Base-by-base conservation (phyloP, 2,329 filamentous ascomycete genomes). In the Fusarium sp. region DNA sequence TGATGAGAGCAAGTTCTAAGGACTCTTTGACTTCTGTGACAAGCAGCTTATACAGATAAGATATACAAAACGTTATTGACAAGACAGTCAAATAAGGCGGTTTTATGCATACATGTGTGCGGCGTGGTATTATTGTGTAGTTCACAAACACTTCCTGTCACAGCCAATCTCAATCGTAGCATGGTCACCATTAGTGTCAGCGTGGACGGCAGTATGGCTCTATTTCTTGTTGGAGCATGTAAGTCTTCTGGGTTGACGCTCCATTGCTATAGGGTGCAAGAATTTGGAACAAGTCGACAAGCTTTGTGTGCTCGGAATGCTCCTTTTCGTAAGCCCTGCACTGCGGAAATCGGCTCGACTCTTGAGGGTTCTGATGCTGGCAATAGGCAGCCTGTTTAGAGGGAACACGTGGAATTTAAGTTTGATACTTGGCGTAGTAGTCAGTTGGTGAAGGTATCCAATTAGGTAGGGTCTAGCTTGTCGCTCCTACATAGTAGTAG, bases 261-360 rank as follows among this genome's bases (percentile, higher is more conserved):
- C 19, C 19, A 19, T 19, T 19, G 19, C 19, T 19, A 19, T 19
- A 19, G 19, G 19, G 19, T 19, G 64, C 7, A 65, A 64, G 51
- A 62, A 48, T 3, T 39, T 69, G 9, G 67, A 70, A 38, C 48
- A 70, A 34, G 40, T 70, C n/a, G 63, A 80, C 19, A 32, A 45
- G 3, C 42, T 70, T 12, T 72, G 69, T 72, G 69, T 43, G 35
- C 59, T 15, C 50, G 49, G 7, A 48, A 46, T 6, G 52, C 69
- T 4, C 56, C 58, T 6, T 50, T 71, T 24, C 38, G 64, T 28
- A 62, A 63, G 43, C 71, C 72, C n/a, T 36, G 29, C n/a, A 54
- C 29, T 31, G 26, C 32, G 13, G 24, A 36, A 2, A 13, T 38
- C 31, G 11, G 29, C 22, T 26, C 26, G 31, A 19, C 42, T 15